A percentile compares a stretch with the other conserved stretches of the same genome.
These are phyloP conservation scores for Penicillium brasilianum DNA, from an alignment of 2,329 filamentous ascomycete genomes.

Conservation along the genomic window DNA sequence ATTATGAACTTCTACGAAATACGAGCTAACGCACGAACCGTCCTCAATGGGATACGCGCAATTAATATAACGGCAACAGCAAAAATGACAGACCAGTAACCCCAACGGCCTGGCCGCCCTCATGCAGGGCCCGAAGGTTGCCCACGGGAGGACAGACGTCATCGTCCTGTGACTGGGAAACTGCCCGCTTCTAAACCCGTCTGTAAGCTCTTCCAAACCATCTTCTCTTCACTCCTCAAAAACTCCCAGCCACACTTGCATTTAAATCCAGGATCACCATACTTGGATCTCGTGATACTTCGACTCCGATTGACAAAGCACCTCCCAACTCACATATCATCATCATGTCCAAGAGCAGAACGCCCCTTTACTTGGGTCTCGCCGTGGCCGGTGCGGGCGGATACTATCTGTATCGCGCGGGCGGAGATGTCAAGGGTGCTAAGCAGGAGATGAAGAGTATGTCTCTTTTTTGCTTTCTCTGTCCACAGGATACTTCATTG, in stretches of 20 bases:
- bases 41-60: neutral
- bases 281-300: neutral
- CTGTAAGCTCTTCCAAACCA: neutral
- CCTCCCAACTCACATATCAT: slow-evolving; percentile 1
- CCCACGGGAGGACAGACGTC: slow-evolving; percentile 22
- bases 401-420: slow-evolving; percentile 91
- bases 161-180: slow-evolving; percentile 24
- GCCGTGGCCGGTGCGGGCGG: slow-evolving; percentile 71
- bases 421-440: slow-evolving; percentile 80
- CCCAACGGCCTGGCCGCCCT: neutral
- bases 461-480: slow-evolving; percentile 36
- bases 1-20: neutral
- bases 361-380: slow-evolving; percentile 53
- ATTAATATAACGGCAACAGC: neutral
- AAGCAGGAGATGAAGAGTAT: slow-evolving; percentile 84
- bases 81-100: no score
- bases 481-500: no score
- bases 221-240: neutral
- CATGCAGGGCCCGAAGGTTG: neutral
- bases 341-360: slow-evolving; percentile 45
- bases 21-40: neutral
- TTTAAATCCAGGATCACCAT: neutral
- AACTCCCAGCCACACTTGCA: neutral
- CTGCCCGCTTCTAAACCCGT: neutral
- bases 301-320: neutral